phyloP scores from a whole-genome alignment of 352 stramenopile species.

The Globisporangium megalacanthum region DNA sequence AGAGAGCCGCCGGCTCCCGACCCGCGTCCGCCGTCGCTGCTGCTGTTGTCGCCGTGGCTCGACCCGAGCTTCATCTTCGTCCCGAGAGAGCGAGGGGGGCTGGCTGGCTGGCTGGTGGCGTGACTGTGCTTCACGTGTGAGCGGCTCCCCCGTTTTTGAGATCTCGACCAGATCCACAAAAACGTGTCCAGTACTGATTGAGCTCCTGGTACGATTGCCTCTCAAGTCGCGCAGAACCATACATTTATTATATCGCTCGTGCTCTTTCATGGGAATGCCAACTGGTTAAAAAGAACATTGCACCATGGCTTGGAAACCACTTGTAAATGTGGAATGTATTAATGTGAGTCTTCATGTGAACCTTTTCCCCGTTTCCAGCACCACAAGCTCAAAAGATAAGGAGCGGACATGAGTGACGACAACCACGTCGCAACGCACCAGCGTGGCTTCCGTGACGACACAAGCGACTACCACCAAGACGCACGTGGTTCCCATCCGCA shows the following conservation, averaged over 20 bases:
- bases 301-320: neutral
- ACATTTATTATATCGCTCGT: neutral
- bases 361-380: too few species aligned
- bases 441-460: too few species aligned
- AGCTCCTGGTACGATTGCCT: neutral
- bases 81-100: constrained; percentile 1
- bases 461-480: too few species aligned
- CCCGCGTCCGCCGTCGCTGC: constrained; percentile 27
- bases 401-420: too few species aligned
- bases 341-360: too few species aligned
- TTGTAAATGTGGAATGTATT: neutral
- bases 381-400: too few species aligned
- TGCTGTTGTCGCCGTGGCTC: constrained; percentile 44
- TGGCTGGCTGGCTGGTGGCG: too few species aligned
- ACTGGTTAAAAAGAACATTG: neutral
- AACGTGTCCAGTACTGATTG: neutral
- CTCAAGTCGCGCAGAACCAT: neutral
- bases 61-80: constrained; percentile 49
- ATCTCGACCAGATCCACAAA: neutral
- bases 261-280: neutral
- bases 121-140: neutral
- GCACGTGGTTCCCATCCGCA: too few species aligned
- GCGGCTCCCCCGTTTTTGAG: neutral
- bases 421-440: too few species aligned
- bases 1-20: constrained; percentile 27